These are phyloP conservation scores for Capronia epimyces DNA, from an alignment of 2,329 filamentous ascomycete species.

Conservation along the genomic window DNA sequence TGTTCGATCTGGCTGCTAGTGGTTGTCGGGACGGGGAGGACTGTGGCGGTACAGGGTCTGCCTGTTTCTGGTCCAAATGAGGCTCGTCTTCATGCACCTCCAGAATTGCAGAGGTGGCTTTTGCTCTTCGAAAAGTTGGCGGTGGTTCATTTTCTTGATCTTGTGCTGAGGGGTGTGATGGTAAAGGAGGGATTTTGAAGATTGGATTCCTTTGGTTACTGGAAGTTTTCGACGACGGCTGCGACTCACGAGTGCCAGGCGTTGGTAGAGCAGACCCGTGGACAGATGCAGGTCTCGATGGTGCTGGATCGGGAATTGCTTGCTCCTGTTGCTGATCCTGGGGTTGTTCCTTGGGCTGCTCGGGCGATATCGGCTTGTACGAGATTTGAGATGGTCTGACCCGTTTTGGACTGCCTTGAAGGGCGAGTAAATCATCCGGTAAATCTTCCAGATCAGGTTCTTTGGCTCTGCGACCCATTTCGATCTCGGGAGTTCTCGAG, in stretches of 20 bases:
- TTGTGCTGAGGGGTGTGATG: constrained; percentile 56
- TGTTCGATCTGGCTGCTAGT: constrained; percentile 53
- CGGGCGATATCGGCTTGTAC: constrained; percentile 11
- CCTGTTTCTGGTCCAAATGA: constrained; percentile 30
- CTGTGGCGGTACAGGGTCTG: constrained; percentile 44
- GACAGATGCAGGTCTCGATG: constrained; percentile 23
- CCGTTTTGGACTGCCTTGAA: constrained; percentile 27
- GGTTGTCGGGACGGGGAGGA: constrained; percentile 41
- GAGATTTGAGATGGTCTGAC: constrained; percentile 23
- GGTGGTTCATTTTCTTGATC: constrained; percentile 84
- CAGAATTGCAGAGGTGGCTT: constrained; percentile 51
- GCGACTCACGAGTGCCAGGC: constrained; percentile 39
- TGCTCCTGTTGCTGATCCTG: background rate
- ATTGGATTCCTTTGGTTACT: constrained; percentile 46
- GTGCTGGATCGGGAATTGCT: constrained; percentile 24
- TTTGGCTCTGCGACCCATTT: constrained; percentile 30
- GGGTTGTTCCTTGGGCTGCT: constrained; percentile 9
- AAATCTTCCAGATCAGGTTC: constrained; percentile 32
- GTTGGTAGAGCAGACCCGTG: constrained; percentile 36
- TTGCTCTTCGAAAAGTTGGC: constrained; percentile 60
- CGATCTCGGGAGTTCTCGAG: constrained; percentile 24
- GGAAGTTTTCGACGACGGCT: constrained; percentile 38
- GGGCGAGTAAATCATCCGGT: constrained; percentile 24
- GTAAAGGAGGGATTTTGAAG: constrained; percentile 54
- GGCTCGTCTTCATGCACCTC: constrained; percentile 52